Base-by-base conservation (phyloP, 768 basidiomycete genomes). In the Tephrocybe rancida region DNA sequence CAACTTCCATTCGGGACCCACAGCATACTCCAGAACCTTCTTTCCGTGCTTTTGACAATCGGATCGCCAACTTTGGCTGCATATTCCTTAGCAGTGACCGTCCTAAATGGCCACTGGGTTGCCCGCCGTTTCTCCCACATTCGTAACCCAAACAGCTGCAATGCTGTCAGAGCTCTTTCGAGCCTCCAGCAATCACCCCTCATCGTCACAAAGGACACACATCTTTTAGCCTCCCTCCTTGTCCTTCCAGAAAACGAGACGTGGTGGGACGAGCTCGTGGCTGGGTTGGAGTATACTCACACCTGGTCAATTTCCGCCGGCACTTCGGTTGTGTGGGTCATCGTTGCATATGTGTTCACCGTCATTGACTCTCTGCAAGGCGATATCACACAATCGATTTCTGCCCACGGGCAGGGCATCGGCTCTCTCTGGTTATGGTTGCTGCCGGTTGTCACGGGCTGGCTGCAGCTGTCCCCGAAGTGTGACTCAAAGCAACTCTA, bases 351-450 rank as follows among this genome's bases (percentile, higher is more conserved):
- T 45, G 39, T 67, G 3, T 67, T 74, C 50, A 72, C 71, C 0
- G 60, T 73, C 37, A 48, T 70, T 26, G 65, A 70, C 48, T 62
- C 62, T n/a, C 65, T 69, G 39, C 57, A 61, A 16, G 56, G 48
- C 18, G 54, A 59, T 18, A 35, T 47, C 18, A 45, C 8, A 6
- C 5, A 37, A 11, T 34, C 61, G 16, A 54, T 72, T 2, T 61
- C 69, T 25, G 62, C 67, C 1, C 72, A 65, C 29, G 75, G 76
- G 0, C 67, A 75, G 47, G 71, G 67, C 19, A 70, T 73, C 6
- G 75, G 72, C 3, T 70, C 71, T 2, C 60, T 72, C 14, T 80
- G 75, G 76, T 56, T 78, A 6, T 80, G 76, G 75, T 26, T 56
- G 24, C 22, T 56, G 4, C 32, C 50, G n/a, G n/a, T 44, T 24